Evolutionary conservation across 768 basidiomycete genomes (phyloP).

Genomic region (Ramaria sp.): DNA sequence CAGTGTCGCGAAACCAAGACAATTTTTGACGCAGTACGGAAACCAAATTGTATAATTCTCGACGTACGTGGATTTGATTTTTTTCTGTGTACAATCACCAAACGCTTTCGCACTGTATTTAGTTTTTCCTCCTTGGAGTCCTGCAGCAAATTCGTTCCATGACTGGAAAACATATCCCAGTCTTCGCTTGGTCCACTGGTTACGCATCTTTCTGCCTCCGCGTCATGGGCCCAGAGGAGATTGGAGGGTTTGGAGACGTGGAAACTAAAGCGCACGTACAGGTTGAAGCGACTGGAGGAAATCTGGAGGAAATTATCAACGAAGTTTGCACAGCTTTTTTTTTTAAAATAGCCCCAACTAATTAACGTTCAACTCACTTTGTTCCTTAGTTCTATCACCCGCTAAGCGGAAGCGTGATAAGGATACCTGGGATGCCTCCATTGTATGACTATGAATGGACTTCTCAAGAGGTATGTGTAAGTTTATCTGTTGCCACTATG

Average conservation of each 20-base stretch:
- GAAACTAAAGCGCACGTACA: neutral
- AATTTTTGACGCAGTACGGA: neutral
- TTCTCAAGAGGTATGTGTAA: neutral
- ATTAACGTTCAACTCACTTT: neutral
- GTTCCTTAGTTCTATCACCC: neutral
- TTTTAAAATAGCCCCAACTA: neutral
- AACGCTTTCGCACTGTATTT: too few species aligned
- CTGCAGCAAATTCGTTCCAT: neutral
- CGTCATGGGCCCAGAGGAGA: neutral
- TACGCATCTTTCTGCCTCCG: neutral
- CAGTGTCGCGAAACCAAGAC: neutral
- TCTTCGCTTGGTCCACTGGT: neutral
- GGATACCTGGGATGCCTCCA: conserved; percentile 7
- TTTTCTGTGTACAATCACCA: too few species aligned
- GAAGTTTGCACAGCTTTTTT: neutral
- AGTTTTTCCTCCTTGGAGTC: neutral
- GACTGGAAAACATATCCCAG: neutral
- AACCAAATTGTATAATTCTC: neutral
- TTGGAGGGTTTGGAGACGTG: conserved; percentile 1
- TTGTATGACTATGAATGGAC: conserved; percentile 8
- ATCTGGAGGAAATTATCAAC: neutral
- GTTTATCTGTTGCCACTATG: neutral
- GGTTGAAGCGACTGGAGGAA: conserved; percentile 3
- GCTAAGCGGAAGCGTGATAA: neutral
- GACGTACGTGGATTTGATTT: neutral